phyloP scores from a whole-genome alignment of 75 land plant genomes.

The Azolla pinnata region DNA sequence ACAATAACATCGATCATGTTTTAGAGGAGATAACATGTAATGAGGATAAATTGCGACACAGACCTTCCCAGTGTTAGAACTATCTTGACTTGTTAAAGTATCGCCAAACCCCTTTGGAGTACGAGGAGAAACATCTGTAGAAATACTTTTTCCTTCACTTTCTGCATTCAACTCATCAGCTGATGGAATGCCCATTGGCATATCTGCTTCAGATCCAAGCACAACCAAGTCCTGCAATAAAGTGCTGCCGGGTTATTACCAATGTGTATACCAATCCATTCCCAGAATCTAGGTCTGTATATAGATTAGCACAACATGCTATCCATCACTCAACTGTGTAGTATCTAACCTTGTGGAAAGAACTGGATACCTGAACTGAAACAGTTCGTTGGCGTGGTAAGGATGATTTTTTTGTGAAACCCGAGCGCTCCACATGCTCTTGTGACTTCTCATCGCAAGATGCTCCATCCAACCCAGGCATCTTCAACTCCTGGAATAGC shows the following conservation, averaged over 20 bases:
- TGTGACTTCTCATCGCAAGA: not conserved
- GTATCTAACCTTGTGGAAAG: not conserved
- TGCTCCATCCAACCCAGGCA: not conserved
- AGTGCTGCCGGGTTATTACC: not conserved
- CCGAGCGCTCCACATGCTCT: not conserved
- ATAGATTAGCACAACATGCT: not conserved
- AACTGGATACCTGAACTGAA: conserved; percentile 3
- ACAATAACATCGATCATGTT: not conserved
- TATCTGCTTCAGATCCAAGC: conserved; percentile 4
- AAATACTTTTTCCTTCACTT: not conserved
- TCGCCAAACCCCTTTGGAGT: too few relatives aligned
- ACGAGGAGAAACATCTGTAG: not conserved
- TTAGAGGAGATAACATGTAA: too few relatives aligned
- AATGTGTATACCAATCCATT: not conserved
- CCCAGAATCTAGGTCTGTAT: not conserved
- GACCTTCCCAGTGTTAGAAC: not conserved
- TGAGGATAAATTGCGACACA: too few relatives aligned
- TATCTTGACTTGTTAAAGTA: not conserved
- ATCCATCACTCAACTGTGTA: not conserved
- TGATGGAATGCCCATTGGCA: not conserved
- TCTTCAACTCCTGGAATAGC: too few relatives aligned
- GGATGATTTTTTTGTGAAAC: not conserved
- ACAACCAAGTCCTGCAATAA: conserved; percentile 2
- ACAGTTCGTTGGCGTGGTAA: not conserved
- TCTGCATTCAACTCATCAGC: not conserved